Conservation (phyloP, 2,329 filamentous ascomycete species). For the Pseudocercospora crystallina region DNA sequence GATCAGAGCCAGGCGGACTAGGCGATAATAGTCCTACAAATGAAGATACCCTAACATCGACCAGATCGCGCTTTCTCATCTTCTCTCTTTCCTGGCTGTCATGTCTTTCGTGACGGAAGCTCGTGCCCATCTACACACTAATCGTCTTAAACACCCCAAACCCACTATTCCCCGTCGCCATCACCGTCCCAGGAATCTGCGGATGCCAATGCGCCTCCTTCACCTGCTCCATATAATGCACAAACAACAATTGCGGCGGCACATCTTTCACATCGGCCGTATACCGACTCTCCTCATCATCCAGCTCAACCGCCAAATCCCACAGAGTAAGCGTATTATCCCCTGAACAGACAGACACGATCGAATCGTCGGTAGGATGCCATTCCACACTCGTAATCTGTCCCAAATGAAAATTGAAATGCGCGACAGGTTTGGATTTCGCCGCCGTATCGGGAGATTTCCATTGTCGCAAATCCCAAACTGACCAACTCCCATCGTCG, state of each 20-base stretch:
- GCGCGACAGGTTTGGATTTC: conserved; percentile 76
- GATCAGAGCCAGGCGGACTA: no score
- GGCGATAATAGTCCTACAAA: no score
- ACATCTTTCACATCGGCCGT: conserved; percentile 85
- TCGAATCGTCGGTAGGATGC: conserved; percentile 96
- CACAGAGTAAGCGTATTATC: conserved; percentile 94
- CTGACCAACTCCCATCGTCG: conserved; percentile 90
- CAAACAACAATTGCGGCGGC: conserved; percentile 90
- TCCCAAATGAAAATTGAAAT: conserved; percentile 93
- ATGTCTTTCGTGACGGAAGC: no score
- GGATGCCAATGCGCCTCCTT: conserved; percentile 98
- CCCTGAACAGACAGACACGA: conserved; percentile 85
- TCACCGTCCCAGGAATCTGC: conserved; percentile 84
- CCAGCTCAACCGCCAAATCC: conserved; percentile 94
- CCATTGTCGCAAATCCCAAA: conserved; percentile 97
- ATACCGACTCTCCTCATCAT: conserved; percentile 93
- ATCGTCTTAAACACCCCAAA: conserved; percentile 60
- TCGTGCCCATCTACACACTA: no score
- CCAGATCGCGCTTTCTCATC: no score
- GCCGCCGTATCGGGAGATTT: conserved; percentile 57
- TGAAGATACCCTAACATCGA: no score
- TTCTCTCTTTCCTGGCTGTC: no score
- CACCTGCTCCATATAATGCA: conserved; percentile 91
- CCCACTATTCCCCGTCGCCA: conserved; percentile 83
- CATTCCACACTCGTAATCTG: conserved; percentile 95